Evolutionary conservation across 108 stramenopile genomes (phyloP).

Genomic region (Parietichytrium sp.): DNA sequence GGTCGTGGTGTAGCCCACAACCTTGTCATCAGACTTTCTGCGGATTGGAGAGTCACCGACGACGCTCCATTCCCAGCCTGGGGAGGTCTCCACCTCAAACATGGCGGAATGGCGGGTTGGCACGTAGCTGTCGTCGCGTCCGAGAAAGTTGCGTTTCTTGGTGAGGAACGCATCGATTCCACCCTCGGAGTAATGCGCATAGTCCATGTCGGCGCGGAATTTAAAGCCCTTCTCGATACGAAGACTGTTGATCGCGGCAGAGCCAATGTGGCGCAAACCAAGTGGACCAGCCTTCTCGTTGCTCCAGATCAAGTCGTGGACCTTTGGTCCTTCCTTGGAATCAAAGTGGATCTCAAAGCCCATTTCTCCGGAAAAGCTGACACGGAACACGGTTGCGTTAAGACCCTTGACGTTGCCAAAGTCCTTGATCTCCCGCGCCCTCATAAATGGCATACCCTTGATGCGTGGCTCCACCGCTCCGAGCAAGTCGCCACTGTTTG

Average conservation of each 20-base stretch:
- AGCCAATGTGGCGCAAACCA: conserved; percentile 21
- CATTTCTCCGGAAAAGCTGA: conserved; percentile 34
- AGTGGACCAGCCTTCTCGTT: not conserved
- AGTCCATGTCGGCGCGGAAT: conserved; percentile 27
- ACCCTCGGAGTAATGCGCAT: conserved; percentile 30
- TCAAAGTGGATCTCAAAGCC: conserved; percentile 30
- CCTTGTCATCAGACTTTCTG: not conserved
- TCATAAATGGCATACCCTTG: conserved; percentile 23
- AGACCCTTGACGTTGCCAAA: not conserved
- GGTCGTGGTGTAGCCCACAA: conserved; percentile 32
- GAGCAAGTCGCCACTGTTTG: not conserved
- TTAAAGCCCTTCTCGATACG: conserved; percentile 39
- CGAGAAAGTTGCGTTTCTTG: conserved; percentile 33
- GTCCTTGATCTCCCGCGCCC: conserved; percentile 2
- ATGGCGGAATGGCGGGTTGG: not conserved
- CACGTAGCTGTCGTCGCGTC: not conserved
- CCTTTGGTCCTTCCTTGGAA: not conserved
- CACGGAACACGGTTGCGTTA: not conserved
- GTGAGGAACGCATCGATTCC: conserved; percentile 33
- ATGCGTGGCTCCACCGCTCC: not conserved
- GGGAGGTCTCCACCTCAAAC: conserved; percentile 1
- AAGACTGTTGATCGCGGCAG: not conserved
- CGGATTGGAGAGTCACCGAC: conserved; percentile 3
- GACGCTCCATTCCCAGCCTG: conserved; percentile 25
- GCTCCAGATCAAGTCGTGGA: conserved; percentile 38